Conservation (phyloP, 2,329 filamentous ascomycete genomes). For the Microcera coccophila region DNA sequence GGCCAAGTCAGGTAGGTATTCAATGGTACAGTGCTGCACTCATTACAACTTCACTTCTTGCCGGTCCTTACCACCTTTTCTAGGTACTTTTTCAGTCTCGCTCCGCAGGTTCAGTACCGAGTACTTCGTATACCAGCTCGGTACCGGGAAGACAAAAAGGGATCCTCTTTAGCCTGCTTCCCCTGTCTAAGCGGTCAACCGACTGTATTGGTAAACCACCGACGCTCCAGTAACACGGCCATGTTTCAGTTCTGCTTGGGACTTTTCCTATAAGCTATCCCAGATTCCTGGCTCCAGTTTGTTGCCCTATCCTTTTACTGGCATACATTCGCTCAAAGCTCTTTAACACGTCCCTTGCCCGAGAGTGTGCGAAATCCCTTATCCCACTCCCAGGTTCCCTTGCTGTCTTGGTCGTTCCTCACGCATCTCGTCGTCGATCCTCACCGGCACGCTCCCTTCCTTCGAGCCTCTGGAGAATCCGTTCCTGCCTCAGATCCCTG, state of each 20-base stretch:
- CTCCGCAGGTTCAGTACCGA: not conserved
- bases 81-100: not conserved
- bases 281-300: slow-evolving; percentile 2
- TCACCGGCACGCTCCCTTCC: not conserved
- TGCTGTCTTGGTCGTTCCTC: slow-evolving; percentile 3
- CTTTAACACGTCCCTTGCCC: too few species aligned
- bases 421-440: not conserved
- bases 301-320: too few species aligned
- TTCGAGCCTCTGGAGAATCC: not conserved
- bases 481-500: too few species aligned
- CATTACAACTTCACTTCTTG: not conserved
- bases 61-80: not conserved
- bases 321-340: too few species aligned
- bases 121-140: too few species aligned
- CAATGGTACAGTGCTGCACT: not conserved
- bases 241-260: slow-evolving; percentile 34
- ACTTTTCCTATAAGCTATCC: slow-evolving; percentile 24
- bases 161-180: not conserved
- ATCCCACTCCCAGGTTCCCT: slow-evolving; percentile 2
- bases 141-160: not conserved
- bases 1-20: too few species aligned
- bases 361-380: too few species aligned
- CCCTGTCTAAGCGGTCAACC: slow-evolving; percentile 17
- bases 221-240: slow-evolving; percentile 32
- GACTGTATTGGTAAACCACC: slow-evolving; percentile 28